phyloP scores from a whole-genome alignment of 768 basidiomycete species.

The Phylloporus sp. region DNA sequence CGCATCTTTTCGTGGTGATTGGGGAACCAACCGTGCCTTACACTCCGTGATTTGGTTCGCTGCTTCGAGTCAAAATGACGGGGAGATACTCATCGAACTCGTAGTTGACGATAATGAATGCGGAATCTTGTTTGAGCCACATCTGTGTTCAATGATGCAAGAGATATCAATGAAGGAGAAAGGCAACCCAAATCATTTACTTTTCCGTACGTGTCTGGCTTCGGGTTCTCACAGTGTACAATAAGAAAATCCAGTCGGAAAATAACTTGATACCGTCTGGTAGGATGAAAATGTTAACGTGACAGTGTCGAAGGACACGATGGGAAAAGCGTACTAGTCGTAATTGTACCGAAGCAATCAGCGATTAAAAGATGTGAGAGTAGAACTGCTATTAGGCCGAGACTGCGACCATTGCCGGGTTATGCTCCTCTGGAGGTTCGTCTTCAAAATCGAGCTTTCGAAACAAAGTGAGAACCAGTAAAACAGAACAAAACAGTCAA shows the following conservation, averaged over 20 bases:
- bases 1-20: too few relatives aligned
- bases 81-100: neutral
- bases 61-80: neutral
- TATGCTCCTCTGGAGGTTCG: slow-evolving; percentile 40
- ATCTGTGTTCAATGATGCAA: neutral
- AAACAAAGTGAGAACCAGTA: neutral
- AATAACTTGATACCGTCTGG: neutral
- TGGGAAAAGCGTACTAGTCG: neutral
- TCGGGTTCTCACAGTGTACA: neutral
- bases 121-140: too few relatives aligned
- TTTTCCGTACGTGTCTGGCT: neutral
- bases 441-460: slow-evolving; percentile 80
- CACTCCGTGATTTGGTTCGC: neutral
- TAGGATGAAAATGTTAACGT: neutral
- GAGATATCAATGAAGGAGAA: neutral
- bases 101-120: too few relatives aligned
- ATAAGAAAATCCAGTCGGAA: neutral
- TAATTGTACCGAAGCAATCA: neutral
- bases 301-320: neutral
- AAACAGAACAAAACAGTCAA: neutral
- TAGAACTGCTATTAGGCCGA: slow-evolving; percentile 11
- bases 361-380: neutral
- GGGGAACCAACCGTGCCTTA: too few relatives aligned
- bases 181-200: neutral
- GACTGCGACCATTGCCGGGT: slow-evolving; percentile 9